Conservation (phyloP, 257 asterid genomes). For the Hygrophila difformis region DNA sequence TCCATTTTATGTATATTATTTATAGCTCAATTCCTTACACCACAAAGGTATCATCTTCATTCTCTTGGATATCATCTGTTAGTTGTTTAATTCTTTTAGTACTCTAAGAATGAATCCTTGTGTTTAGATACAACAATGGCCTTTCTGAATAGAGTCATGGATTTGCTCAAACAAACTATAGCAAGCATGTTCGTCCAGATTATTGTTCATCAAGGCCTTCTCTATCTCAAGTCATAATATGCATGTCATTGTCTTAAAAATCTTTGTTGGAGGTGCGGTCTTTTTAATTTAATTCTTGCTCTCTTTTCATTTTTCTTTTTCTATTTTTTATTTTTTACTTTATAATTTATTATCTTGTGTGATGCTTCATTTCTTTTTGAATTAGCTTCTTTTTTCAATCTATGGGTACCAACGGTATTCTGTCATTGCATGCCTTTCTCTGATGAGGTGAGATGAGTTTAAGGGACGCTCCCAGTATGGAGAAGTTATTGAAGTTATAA, state of each 20-base stretch:
- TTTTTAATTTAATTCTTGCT: no score
- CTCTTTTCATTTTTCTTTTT: no score
- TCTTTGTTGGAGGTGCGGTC: slow-evolving; percentile 98
- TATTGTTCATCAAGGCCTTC: slow-evolving; percentile 37
- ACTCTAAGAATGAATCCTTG: not conserved
- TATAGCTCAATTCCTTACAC: no score
- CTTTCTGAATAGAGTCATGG: slow-evolving; percentile 58
- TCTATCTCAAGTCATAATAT: slow-evolving; percentile 59
- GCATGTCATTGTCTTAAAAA: slow-evolving; percentile 67
- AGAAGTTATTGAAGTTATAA: slow-evolving; percentile 69
- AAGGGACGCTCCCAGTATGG: slow-evolving; percentile 70
- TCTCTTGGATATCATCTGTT: not conserved
- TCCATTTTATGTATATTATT: no score
- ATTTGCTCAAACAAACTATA: slow-evolving; percentile 39
- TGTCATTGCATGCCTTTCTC: slow-evolving; percentile 57
- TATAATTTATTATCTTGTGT: no score
- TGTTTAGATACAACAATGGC: slow-evolving; percentile 52
- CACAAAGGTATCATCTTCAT: no score
- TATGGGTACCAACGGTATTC: slow-evolving; percentile 4
- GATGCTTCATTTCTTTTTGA: slow-evolving; percentile 4
- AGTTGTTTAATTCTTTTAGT: slow-evolving; percentile 2
- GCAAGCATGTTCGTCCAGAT: slow-evolving; percentile 36
- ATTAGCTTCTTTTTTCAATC: slow-evolving; percentile 16
- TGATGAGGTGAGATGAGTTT: slow-evolving; percentile 61
- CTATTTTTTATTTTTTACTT: no score